Evolutionary conservation across 164 flowering plant species (phyloP).

Genomic region (Paratinospora sagittata): DNA sequence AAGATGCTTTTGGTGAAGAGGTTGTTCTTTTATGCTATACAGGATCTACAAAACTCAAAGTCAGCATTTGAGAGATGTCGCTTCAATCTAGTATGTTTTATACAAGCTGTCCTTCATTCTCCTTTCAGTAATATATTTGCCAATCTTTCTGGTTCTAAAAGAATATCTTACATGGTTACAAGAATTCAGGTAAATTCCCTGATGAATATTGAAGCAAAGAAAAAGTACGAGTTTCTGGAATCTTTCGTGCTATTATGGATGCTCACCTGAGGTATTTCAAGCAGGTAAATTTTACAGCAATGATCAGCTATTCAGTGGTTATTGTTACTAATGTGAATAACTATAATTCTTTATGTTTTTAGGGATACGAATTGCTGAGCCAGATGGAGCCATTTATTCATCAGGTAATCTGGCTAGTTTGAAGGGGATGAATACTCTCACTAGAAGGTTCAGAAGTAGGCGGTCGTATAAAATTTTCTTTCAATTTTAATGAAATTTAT

Average conservation of each 20-base stretch:
- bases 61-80: conserved; percentile 93
- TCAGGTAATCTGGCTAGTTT: conserved; percentile 40
- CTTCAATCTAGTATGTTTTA: conserved; percentile 74
- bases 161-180: conserved; percentile 25
- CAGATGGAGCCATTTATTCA: conserved; percentile 88
- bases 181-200: conserved; percentile 81
- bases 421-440: background rate
- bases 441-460: background rate
- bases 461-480: too few species aligned
- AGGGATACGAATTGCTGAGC: conserved; percentile 79
- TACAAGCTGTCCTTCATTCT: conserved; percentile 1
- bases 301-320: background rate
- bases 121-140: conserved; percentile 1
- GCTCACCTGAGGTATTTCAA: conserved; percentile 89
- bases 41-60: conserved; percentile 91
- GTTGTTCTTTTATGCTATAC: conserved; percentile 17
- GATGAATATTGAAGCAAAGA: conserved; percentile 75
- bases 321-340: background rate
- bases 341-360: conserved; percentile 7
- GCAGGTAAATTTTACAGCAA: conserved; percentile 38
- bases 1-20: background rate
- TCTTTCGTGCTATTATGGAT: conserved; percentile 91
- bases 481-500: too few species aligned
- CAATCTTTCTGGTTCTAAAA: conserved; percentile 20
- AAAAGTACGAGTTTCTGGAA: conserved; percentile 87